phyloP scores from a whole-genome alignment of 148 eudicot species.

The Rhododendron williamsianum region DNA sequence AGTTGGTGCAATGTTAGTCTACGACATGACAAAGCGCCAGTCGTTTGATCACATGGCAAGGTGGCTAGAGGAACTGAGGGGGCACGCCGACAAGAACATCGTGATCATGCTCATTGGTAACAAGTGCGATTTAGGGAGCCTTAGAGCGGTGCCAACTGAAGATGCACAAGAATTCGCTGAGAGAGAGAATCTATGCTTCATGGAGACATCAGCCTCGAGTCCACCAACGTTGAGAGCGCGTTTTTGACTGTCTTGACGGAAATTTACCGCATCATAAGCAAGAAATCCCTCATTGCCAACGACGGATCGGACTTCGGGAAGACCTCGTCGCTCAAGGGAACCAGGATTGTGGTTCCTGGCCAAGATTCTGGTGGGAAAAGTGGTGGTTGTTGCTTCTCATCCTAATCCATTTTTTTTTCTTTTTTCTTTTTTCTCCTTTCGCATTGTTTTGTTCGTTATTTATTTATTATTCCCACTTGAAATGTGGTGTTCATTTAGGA shows the following conservation, averaged over 20 bases:
- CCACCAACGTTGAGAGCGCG: slow-evolving; percentile 52
- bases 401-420: background rate
- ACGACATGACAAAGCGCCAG: slow-evolving; percentile 56
- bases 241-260: slow-evolving; percentile 36
- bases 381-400: slow-evolving; percentile 3
- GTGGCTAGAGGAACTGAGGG: slow-evolving; percentile 56
- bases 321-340: slow-evolving; percentile 31
- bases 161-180: slow-evolving; percentile 62
- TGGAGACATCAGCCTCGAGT: slow-evolving; percentile 62
- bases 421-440: background rate
- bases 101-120: slow-evolving; percentile 52
- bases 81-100: slow-evolving; percentile 52
- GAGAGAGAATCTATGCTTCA: slow-evolving; percentile 47
- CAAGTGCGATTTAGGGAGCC: slow-evolving; percentile 46
- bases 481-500: background rate
- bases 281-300: slow-evolving; percentile 37
- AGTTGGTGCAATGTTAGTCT: slow-evolving; percentile 61
- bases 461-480: background rate
- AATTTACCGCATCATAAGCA: slow-evolving; percentile 36
- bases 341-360: slow-evolving; percentile 32
- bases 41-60: slow-evolving; percentile 53
- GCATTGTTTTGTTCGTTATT: background rate
- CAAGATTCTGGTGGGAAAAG: slow-evolving; percentile 16
- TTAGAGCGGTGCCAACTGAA: slow-evolving; percentile 51
- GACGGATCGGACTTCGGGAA: slow-evolving; percentile 14